Base-by-base conservation (phyloP, 2,329 filamentous ascomycete species). In the Graphiopsis chlorocephala region DNA sequence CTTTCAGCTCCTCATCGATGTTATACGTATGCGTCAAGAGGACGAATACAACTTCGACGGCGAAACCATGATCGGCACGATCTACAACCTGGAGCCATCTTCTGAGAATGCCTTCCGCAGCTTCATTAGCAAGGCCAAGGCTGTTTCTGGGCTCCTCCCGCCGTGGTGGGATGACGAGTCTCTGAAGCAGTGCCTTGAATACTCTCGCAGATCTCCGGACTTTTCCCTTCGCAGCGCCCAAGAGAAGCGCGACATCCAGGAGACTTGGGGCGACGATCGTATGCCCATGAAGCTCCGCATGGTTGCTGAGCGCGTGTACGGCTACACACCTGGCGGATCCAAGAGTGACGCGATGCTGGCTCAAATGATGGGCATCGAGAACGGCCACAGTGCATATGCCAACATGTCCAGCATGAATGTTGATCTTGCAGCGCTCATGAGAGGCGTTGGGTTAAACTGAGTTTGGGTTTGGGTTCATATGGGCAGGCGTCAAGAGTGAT, bases 1-100 rank as follows among this genome's bases (percentile, higher is more conserved):
- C 4, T 72, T 68, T 65, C 65, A 69, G 25, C 61, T 71, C n/a
- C 65, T 72, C 17, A 65, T 72, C 55, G 70, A 72, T 53, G 62
- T 64, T 3, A 56, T 71, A 10, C 69, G 71, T 33, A 58, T 70
- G 45, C 68, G 66, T 1, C 61, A 67, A 20, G 66, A 67, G 35
- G 69, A 71, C 52, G 65, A 63, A 10, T 68, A 67, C 63, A 48
- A 14, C 2, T 62, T 71, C 58, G 63, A 66, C 15, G 65, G 61
- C 26, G 56, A 64, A 29, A 53, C n/a, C 31, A 68, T 69, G 67
- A 12, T 33, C 4, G 67, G 64, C 20, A 60, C 65, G 17, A 66
- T 69, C 62, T 66, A 67, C 58, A 35, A 63, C 29, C 10, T 20
- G 6, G 58, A 64, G 28, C 25, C 33, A 5, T 62, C 60, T 4